Evolutionary conservation across 176 grass and related monocot genomes (phyloP).

Genomic region (Lolium perenne): DNA sequence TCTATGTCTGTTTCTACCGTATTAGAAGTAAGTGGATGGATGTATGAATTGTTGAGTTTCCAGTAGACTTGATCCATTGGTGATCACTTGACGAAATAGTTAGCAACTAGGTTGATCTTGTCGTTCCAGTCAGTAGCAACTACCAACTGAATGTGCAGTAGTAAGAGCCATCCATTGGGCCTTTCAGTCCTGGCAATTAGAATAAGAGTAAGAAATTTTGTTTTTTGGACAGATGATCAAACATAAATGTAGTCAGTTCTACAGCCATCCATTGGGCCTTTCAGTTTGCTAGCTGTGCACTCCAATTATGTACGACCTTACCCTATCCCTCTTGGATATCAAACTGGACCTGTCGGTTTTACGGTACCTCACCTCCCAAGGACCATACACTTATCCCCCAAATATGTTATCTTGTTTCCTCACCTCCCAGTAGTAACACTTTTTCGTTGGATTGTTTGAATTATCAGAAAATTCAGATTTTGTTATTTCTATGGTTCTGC

Average conservation of each 20-base stretch:
- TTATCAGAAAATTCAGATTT: neutral
- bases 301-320: constrained; percentile 7
- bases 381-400: neutral
- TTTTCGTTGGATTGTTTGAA: neutral
- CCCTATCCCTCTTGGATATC: neutral
- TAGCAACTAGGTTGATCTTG: neutral
- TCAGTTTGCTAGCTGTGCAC: neutral
- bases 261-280: neutral
- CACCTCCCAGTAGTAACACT: neutral
- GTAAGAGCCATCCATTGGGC: too few species aligned
- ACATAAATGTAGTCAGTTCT: neutral
- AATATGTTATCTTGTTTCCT: neutral
- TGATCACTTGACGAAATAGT: neutral
- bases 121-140: neutral
- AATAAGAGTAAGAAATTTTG: neutral
- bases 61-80: neutral
- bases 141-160: neutral
- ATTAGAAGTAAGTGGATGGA: too few species aligned
- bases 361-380: neutral
- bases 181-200: neutral
- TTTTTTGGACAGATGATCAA: neutral
- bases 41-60: neutral
- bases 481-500: neutral
- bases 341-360: neutral
- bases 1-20: too few species aligned